Base-by-base conservation (phyloP, 768 basidiomycete genomes). In the Lentinus tigrinus region DNA sequence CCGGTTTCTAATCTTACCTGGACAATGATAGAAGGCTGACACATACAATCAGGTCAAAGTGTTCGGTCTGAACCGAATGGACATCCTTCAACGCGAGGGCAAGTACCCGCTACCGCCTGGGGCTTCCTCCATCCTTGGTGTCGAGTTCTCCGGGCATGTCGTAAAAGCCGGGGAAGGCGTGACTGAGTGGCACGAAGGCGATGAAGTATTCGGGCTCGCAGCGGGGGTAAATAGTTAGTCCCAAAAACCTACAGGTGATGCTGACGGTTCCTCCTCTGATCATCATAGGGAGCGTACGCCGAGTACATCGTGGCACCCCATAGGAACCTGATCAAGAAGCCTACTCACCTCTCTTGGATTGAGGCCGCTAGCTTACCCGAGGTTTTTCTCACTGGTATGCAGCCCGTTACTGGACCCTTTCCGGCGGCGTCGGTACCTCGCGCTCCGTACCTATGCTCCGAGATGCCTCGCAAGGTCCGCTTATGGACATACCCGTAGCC, bases 51-150 rank as follows among this genome's bases (percentile, higher is more conserved):
- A 92, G 89, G 78, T 91, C 67, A 84, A 83, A 70, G 87, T 87
- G 1, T 95, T 95, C 69, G 91, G 92, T n/a, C 73, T 95, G 58
- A 95, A 95, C 72, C 81, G 94, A 28, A 87, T 92, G 92, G 93
- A 95, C 67, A 78, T 93, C 53, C 51, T 63, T 6, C 93, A 92
- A 70, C 82, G 88, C 6, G 78, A 85, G 67, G 89, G 88, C 0
- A 65, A 69, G n/a, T 94, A 94, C 69, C 87, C 90, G 17, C 73
- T 80, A n/a, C 93, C 93, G 28, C 78, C 85, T n/a, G 88, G 87
- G 40, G 81, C 84, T 19, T 86, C 88, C 36, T 73, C 78, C 7
- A 87, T 95, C 67, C 78, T 95, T 9, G 93, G 95, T 3, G 89
- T 94, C 43, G 95, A 96, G 71, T 96, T 95, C 69, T 84, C 92